Percentiles rank a stretch among this genome's conserved stretches.
These are phyloP conservation scores for Escallonia herrerae DNA, from an alignment of 129 eudicot species.

Conservation along the genomic window DNA sequence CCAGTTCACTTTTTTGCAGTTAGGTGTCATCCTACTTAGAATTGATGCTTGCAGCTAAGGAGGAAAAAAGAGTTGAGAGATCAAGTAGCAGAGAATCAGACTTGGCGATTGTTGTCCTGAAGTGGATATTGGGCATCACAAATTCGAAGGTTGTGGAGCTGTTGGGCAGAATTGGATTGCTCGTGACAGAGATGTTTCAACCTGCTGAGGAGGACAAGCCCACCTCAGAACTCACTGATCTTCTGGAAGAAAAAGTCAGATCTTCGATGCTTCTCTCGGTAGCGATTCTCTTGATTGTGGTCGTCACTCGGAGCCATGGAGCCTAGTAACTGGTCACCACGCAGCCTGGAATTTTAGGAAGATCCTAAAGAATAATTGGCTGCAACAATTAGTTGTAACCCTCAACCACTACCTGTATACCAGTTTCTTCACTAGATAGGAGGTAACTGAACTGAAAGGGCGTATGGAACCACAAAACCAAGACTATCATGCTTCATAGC, in stretches of 20 bases:
- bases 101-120: conserved; percentile 22
- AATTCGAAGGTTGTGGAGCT: conserved; percentile 30
- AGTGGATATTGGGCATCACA: conserved; percentile 41
- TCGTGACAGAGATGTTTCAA: conserved; percentile 22
- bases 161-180: conserved; percentile 22
- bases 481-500: too few relatives aligned
- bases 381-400: too few relatives aligned
- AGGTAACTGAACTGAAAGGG: too few relatives aligned
- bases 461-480: too few relatives aligned
- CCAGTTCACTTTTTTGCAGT: background rate
- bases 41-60: conserved; percentile 22
- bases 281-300: conserved; percentile 46
- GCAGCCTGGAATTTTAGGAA: background rate
- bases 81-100: conserved; percentile 23
- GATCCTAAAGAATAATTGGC: too few relatives aligned
- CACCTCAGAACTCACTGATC: conserved; percentile 19
- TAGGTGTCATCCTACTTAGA: background rate
- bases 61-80: background rate
- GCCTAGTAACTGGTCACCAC: conserved; percentile 6
- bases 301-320: conserved; percentile 33
- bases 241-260: conserved; percentile 40
- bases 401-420: too few relatives aligned
- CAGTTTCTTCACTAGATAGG: too few relatives aligned
- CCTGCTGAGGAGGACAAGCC: conserved; percentile 11
- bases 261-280: conserved; percentile 53